Evolutionary conservation across 345 rosid genomes (phyloP), one percentile per base, ranked within the genome.

Genomic region (Viola odorata): DNA sequence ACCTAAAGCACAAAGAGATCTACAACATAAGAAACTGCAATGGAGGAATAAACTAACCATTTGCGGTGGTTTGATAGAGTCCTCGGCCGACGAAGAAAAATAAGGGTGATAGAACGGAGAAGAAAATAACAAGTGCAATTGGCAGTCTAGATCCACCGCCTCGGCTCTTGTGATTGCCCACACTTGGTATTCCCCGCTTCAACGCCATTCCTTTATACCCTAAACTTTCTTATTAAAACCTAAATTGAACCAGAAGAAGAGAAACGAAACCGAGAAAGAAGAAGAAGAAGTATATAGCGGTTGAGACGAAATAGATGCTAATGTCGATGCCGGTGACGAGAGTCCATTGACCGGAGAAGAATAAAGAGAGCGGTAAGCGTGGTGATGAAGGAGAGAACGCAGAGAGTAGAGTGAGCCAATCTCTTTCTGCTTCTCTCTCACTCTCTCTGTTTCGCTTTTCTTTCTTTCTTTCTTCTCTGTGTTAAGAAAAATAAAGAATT

Each of bases 1-100:
- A 47, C 50, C 10, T 9, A 47, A 47, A 47, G 13, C 13, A n/a
- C 10, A 47, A 47, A 47, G n/a, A n/a, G 5, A 47, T 4, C 2
- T 11, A 10, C 13, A 10, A 47, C 10, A 47, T 6, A 5, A 47
- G 13, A 47, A 5, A 10, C 11, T 6, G 50, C 8, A n/a, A 47
- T 12, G 13, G 50, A 47, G 50, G 32, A 23, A 23, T 52, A 52
- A 55, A 14, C 84, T n/a, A 57, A 86, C 94, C 89, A 48, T 57
- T 61, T 3, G 84, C 69, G 45, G 80, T 61, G 69, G 64, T 66
- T 3, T 80, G 5, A 74, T 70, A 74, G n/a, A 86, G 80, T 49
- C 91, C 88, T 50, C 85, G 77, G 59, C 91, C 87, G 60, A 82
- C 74, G 53, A 82, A 85, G 96, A 89, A 85, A 67, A 83, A 56